phyloP scores from a whole-genome alignment of 140 eudicot genomes.

The Erigeron philadelphicus region DNA sequence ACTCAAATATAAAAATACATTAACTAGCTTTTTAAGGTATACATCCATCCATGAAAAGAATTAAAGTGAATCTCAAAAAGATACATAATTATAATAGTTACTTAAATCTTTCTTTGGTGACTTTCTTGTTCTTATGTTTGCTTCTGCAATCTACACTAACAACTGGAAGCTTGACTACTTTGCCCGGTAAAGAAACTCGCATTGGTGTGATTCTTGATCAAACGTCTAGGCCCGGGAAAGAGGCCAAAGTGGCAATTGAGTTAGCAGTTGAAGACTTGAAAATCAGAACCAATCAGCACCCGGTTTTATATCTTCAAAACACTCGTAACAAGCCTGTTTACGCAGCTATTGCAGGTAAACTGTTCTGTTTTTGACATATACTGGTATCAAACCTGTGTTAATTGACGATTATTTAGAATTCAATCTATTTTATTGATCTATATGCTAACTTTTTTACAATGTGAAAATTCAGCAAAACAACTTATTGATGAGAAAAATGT shows the following conservation, averaged over 20 bases:
- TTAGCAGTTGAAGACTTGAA: conserved; percentile 41
- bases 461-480: conserved; percentile 37
- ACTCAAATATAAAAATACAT: not conserved
- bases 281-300: conserved; percentile 19
- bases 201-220: conserved; percentile 43
- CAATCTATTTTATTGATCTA: not conserved
- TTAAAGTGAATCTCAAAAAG: conserved; percentile 7
- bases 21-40: conserved; percentile 6
- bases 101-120: conserved; percentile 19
- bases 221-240: conserved; percentile 44
- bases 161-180: conserved; percentile 3
- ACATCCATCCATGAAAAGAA: conserved; percentile 5
- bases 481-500: conserved; percentile 38
- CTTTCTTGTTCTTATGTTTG: conserved; percentile 14
- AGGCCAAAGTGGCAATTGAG: conserved; percentile 48
- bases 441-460: conserved; percentile 8
- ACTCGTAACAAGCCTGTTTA: conserved; percentile 34
- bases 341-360: conserved; percentile 45
- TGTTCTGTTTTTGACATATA: not conserved
- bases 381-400: not conserved
- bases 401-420: not conserved
- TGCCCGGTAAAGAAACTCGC: too few relatives aligned
- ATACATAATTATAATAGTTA: conserved; percentile 16
- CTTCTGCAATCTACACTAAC: conserved; percentile 17
- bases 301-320: conserved; percentile 26